Base-by-base conservation (phyloP, 257 asterid species). In the Knoxia roxburghii region DNA sequence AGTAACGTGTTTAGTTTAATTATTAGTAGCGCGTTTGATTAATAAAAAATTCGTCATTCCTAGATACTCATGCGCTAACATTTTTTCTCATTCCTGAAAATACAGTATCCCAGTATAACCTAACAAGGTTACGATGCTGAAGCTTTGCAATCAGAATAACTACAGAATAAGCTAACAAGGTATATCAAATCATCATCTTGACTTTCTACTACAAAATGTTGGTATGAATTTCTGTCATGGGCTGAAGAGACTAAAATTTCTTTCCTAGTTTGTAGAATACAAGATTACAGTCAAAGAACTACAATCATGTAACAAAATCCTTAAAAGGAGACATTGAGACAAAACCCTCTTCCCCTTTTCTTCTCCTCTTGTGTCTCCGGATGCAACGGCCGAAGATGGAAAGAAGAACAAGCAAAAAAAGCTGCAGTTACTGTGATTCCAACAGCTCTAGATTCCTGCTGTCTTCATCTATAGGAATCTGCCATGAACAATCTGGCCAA, bases 51-150 rank as follows among this genome's bases (percentile, higher is more conserved):
- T n/a, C n/a, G n/a, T n/a, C n/a, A n/a, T n/a, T n/a, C n/a, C n/a
- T n/a, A 78, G 41, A 71, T 73, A 71, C 39, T 78, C 82, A 1
- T 78, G 74, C 13, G 73, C 71, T 37, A 77, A 33, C 46, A 73
- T 43, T 20, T 61, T 71, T 64, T 77, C 78, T 23, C 70, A 73
- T 43, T 73, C 79, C 18, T 70, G 67, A n/a, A n/a, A 68, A 74
- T 53, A 68, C 82, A 73, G 60, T 75, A 77, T 1, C 82, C 78
- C 55, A 77, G 58, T n/a, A n/a, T 35, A 73, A 72, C 68, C 75
- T 71, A 35, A 77, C 81, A 45, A 77, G 81, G 63, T 69, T 77
- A 30, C 82, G 51, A 50, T 77, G 82, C 62, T 70, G 82, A 61
- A 77, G 76, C 61, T 70, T 73, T 18, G 82, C 76, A 53, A 77